These are phyloP conservation scores for Earliella scabrosa DNA, from an alignment of 1,284 basidiomycete genomes.

Conservation along the genomic window DNA sequence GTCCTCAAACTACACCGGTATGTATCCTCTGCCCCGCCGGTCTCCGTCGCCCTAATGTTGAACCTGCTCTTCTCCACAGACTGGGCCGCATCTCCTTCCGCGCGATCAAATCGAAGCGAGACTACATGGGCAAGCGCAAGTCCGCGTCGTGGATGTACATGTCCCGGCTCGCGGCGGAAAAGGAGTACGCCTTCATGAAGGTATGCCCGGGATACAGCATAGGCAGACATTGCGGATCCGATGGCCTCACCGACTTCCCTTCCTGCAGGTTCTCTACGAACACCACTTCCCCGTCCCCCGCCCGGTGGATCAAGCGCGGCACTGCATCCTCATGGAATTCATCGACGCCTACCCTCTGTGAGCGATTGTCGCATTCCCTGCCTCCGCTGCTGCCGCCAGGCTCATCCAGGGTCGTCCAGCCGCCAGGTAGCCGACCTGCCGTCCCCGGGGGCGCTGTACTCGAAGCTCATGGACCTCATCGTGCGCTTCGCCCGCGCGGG, in stretches of 20 bases:
- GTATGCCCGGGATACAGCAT: conserved; percentile 42
- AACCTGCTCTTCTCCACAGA: conserved; percentile 45
- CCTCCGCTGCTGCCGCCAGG: no score
- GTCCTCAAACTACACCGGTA: conserved; percentile 94
- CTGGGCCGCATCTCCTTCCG: conserved; percentile 96
- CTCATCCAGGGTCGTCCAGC: conserved; percentile 46
- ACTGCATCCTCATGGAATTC: conserved; percentile 95
- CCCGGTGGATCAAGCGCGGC: conserved; percentile 93
- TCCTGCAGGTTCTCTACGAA: conserved; percentile 83
- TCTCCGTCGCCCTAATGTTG: background rate
- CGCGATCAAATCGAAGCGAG: conserved; percentile 95
- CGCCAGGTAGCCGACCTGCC: conserved; percentile 88
- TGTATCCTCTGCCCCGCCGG: conserved; percentile 12
- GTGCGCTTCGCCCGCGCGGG: conserved; percentile 93
- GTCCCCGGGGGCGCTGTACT: conserved; percentile 90
- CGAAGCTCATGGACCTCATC: conserved; percentile 93
- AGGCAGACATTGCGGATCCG: background rate
- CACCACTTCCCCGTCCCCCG: conserved; percentile 93
- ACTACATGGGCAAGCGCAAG: conserved; percentile 95
- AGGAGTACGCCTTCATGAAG: conserved; percentile 99
- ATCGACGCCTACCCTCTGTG: conserved; percentile 96
- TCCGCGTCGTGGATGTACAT: conserved; percentile 99
- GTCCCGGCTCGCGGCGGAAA: conserved; percentile 94
- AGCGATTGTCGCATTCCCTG: conserved; percentile 32
- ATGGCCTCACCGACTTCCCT: background rate